A percentile compares a stretch with the other conserved stretches of the same genome.
Conservation (phyloP, 306 rosid species). For the Cyclanthera cordifolia region DNA sequence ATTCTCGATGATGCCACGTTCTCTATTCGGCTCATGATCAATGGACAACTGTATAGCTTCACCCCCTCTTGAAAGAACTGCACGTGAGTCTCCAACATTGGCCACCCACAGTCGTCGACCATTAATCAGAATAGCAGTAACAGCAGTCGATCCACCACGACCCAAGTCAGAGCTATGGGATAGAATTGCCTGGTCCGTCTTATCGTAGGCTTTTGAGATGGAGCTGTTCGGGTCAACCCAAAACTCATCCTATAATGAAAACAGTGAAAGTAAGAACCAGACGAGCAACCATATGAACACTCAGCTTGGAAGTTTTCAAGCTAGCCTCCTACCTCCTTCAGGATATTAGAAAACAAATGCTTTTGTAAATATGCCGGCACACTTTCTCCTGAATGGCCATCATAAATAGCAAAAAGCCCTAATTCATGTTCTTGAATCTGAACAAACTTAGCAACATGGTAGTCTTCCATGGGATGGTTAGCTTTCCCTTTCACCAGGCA, state of each 20-base stretch:
- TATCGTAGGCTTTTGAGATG: conserved; percentile 76
- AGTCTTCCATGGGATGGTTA: conserved; percentile 97
- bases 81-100: conserved; percentile 91
- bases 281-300: not conserved
- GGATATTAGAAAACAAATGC: conserved; percentile 66
- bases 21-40: conserved; percentile 81
- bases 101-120: conserved; percentile 58
- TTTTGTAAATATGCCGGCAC: conserved; percentile 86
- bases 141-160: conserved; percentile 93
- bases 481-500: conserved; percentile 84
- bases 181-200: conserved; percentile 79
- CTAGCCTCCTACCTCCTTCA: conserved; percentile 50
- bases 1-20: conserved; percentile 67
- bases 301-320: not conserved
- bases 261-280: not conserved
- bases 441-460: conserved; percentile 81
- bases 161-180: conserved; percentile 87
- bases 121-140: conserved; percentile 75
- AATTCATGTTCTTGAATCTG: conserved; percentile 53
- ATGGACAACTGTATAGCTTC: conserved; percentile 68
- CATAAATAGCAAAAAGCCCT: conserved; percentile 88
- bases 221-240: conserved; percentile 66
- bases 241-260: conserved; percentile 55
- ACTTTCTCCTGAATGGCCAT: conserved; percentile 80
- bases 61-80: conserved; percentile 72